Percentiles rank a stretch among this genome's conserved stretches.
Evolutionary conservation across 2,329 filamentous ascomycete species (phyloP).

Genomic region (Stagonosporopsis cucurbitacearum): DNA sequence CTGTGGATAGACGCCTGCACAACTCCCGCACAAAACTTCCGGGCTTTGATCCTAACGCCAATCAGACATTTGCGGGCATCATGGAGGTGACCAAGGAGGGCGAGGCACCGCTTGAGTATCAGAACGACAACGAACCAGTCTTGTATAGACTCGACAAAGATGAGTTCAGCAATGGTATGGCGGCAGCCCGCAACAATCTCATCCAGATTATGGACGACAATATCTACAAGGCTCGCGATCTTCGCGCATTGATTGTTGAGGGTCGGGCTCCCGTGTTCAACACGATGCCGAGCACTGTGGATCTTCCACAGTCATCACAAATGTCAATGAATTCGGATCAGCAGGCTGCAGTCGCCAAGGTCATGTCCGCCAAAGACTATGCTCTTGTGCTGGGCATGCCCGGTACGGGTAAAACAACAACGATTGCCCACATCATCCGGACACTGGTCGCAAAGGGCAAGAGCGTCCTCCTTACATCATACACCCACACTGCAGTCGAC

Average conservation of each 20-base stretch:
- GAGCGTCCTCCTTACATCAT: conserved; percentile 90
- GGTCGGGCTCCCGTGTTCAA: conserved; percentile 77
- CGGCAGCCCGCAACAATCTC: conserved; percentile 90
- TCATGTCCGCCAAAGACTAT: conserved; percentile 95
- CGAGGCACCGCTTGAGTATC: conserved; percentile 25
- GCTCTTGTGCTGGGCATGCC: conserved; percentile 98
- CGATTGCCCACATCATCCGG: conserved; percentile 95
- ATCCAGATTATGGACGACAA: conserved; percentile 88
- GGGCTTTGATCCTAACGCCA: conserved; percentile 76
- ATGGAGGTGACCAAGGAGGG: conserved; percentile 78
- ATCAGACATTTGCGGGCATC: conserved; percentile 88
- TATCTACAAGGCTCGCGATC: conserved; percentile 71
- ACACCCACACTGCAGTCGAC: conserved; percentile 97
- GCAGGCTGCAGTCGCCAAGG: conserved; percentile 83
- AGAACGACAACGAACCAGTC: conserved; percentile 61
- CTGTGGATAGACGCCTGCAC: conserved; percentile 87
- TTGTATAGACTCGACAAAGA: conserved; percentile 93
- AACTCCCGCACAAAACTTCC: conserved; percentile 78
- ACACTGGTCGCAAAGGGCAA: conserved; percentile 88
- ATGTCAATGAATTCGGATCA: conserved; percentile 86
- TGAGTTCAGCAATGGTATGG: conserved; percentile 98
- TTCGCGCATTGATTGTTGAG: conserved; percentile 82
- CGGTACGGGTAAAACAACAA: conserved; percentile 97
- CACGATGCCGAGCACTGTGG: conserved; percentile 64
- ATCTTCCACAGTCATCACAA: conserved; percentile 61